Percentiles rank a stretch among this genome's conserved stretches.
Evolutionary conservation across 2,329 filamentous ascomycete species (phyloP).

Genomic region (Cyphellophora europaea): DNA sequence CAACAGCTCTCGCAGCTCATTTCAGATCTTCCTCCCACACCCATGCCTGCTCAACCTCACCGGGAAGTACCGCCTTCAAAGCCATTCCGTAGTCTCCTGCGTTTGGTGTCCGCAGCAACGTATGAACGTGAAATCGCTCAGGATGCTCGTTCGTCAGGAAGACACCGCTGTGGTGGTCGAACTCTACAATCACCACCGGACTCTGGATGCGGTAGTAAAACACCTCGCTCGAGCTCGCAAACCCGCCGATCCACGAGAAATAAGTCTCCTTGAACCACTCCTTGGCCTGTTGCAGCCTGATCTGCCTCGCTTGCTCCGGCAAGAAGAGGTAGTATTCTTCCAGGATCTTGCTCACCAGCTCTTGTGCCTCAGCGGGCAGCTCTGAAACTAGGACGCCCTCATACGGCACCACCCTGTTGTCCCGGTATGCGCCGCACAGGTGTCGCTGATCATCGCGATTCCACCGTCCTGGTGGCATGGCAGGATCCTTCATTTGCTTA

Average conservation of each 20-base stretch:
- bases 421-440: constrained; percentile 66
- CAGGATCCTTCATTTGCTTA: constrained; percentile 50
- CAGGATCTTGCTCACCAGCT: constrained; percentile 49
- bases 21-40: constrained; percentile 22
- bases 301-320: constrained; percentile 44
- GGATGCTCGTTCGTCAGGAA: constrained; percentile 66
- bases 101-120: constrained; percentile 62
- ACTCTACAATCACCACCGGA: constrained; percentile 64
- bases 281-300: constrained; percentile 47
- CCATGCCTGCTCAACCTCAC: constrained; percentile 24
- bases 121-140: constrained; percentile 72
- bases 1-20: no score
- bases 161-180: constrained; percentile 72
- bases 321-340: constrained; percentile 61
- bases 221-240: constrained; percentile 49
- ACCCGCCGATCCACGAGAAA: constrained; percentile 71
- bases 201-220: constrained; percentile 75
- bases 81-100: constrained; percentile 64
- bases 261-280: constrained; percentile 60
- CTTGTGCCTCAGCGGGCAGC: constrained; percentile 41
- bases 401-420: constrained; percentile 68
- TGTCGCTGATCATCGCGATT: constrained; percentile 75
- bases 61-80: constrained; percentile 29
- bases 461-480: constrained; percentile 59
- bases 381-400: constrained; percentile 53